Evolutionary conservation across 2,329 filamentous ascomycete species (phyloP), one percentile per base, ranked within the genome.

Genomic region (Penicillium sp.): DNA sequence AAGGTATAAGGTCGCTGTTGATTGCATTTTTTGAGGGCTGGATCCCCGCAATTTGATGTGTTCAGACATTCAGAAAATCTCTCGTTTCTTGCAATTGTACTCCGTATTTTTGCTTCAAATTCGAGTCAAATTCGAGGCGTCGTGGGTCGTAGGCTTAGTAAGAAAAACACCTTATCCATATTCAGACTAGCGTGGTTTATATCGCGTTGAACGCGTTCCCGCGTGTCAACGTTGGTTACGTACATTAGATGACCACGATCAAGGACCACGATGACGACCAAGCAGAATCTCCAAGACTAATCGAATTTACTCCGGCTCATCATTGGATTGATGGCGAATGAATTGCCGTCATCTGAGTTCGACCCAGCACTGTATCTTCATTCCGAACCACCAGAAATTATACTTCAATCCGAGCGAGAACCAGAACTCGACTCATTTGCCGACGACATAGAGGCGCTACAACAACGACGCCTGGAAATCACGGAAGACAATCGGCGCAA

Each of bases 331-430:
- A 61, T 61, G 59, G 57, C 50, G 52, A 47, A 24, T 49, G 51
- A 65, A 24, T 72, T 70, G 18, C 69, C 71, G 40, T 73, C 76
- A 3, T 74, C 77, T 3, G 80, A 79, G 5, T 81, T 81, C 57
- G 79, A 82, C 59, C 79, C 79, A 45, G 77, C 78, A 43, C 60
- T 81, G 28, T 68, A 78, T 59, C 70, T 79, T 23, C 73, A 79
- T 61, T 81, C 79, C 53, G 77, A 81, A 66, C 61, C 60, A n/a
- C 61, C 52, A 20, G 56, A 52, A 24, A 57, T 61, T 38, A 56
- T 59, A 30, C 52, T 54, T 16, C 58, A 54, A 58, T 64, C 28
- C 65, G 64, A 59, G 30, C 42, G 30, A 16, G 66, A 64, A 16
- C 42, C 38, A 16, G 66, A 64, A 16, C 71, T 66, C n/a, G 65